Conservation (phyloP, 2,329 filamentous ascomycete species). For the Cadophora sp. region DNA sequence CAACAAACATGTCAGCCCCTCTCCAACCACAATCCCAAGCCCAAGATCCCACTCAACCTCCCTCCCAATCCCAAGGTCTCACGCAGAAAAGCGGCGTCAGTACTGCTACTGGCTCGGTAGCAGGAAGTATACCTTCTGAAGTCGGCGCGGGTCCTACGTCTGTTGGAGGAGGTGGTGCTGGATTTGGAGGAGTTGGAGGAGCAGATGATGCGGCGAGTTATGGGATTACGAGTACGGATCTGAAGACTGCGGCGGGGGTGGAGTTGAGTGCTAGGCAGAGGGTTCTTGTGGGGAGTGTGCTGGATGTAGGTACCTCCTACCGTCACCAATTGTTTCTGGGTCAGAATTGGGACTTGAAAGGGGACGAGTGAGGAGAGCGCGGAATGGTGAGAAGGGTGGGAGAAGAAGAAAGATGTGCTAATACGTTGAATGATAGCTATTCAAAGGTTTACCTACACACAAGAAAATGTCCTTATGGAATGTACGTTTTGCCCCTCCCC, state of each 20-base stretch:
- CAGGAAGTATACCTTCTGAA: no score
- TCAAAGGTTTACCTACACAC: conserved; percentile 64
- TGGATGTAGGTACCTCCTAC: conserved; percentile 52
- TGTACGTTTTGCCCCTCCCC: background rate
- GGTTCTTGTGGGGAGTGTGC: conserved; percentile 61
- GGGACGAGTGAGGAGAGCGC: no score
- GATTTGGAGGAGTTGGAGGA: background rate
- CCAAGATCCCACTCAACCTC: background rate
- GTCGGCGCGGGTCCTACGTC: no score
- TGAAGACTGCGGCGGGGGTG: conserved; percentile 59
- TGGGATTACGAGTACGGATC: conserved; percentile 59
- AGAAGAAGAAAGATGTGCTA: background rate
- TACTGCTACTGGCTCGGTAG: background rate
- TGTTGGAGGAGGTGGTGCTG: background rate
- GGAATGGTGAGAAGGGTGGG: background rate
- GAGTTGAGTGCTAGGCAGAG: conserved; percentile 57
- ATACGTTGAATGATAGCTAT: conserved; percentile 50
- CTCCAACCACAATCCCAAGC: background rate
- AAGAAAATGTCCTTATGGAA: conserved; percentile 66
- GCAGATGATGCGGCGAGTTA: conserved; percentile 28
- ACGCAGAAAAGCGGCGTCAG: background rate
- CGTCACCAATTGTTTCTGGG: no score
- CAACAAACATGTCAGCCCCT: background rate
- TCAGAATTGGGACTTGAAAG: no score
- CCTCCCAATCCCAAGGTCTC: background rate